Evolutionary conservation across 306 rosid genomes (phyloP), one percentile per base, ranked within the genome.

Genomic region (Prunus mira): DNA sequence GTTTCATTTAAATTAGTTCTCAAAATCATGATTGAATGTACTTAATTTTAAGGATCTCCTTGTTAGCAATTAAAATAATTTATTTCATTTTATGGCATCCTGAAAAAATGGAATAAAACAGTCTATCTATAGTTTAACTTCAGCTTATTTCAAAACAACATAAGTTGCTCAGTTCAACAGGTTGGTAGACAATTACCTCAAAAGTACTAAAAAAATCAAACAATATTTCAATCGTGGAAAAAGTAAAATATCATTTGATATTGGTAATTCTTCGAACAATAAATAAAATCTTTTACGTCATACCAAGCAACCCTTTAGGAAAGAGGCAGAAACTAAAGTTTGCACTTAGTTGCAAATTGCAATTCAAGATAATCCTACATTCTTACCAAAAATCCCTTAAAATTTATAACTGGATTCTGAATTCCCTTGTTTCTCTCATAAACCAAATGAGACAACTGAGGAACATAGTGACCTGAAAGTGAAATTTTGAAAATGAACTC

Each of bases 331-430:
- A 52, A 38, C 66, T 28, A 11, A 46, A 13, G 54, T 57, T 57
- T 41, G 20, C 63, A 45, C 54, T 62, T 45, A 38, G 45, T 64
- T 43, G 45, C 22, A 78, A 38, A 30, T 64, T 43, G 45, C 22
- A 78, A 43, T 38, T 69, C 65, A 34, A 17, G 65, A 65, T 57
- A 62, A 76, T 66, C 57, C 62, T 57, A 56, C 18, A 70, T 69
- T 76, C 92, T 89, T 86, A 96, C 99, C 96, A 96, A 61, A 81
- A 95, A 87, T 73, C 99, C 98, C 84, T 91, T 92, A 8, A 91
- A 89, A 84, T 91, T 92, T 70, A 96, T 92, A 41, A 41, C 82
- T 68, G 99, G 99, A 79, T 89, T 84, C 72, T 79, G 82, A 60
- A 85, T 67, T 83, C 92, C 97, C 80, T 87, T 87, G 77, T 90